Base-by-base conservation (phyloP, 2,329 filamentous ascomycete species). In the Phyllosticta citriasiana region DNA sequence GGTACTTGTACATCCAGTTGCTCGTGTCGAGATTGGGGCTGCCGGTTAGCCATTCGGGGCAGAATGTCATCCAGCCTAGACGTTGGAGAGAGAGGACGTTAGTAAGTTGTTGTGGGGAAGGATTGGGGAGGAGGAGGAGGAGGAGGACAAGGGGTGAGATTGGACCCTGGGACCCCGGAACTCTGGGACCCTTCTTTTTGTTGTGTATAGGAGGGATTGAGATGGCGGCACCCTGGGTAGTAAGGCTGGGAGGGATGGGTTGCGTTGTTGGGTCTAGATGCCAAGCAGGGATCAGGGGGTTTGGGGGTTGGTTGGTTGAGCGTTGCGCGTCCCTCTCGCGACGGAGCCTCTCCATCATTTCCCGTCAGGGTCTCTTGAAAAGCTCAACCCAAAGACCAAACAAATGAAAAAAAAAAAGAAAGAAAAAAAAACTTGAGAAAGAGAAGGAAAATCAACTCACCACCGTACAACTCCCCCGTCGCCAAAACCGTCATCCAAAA, bases 401-500 rank as follows among this genome's bases (percentile, higher is more conserved):
- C 3, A 12, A 2, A 4, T 5, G 51, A 50, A 59, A 19, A 50
- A 50, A 47, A 30, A 25, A 8, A 14, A 53, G 7, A 24, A 51
- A 25, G 8, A 55, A 52, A 33, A 24, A 19, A 47, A 24, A 2
- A n/a, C n/a, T n/a, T n/a, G n/a, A 30, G 19, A 8, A 14, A 53
- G 14, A 16, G 30, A 25, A 8, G 51, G 33, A 33, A 24, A 19
- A 47, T 16, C 2, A 22, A 61, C 74, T 71, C 66, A 76, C 77
- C 79, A 64, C 84, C 84, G 72, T 87, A 87, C 53, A 87, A 72
- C 71, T 87, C 84, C 10, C 76, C 83, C n/a, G 83, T 85, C 10
- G 84, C 84, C 52, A 87, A 71, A 14, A 82, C 75, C 24, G 77
- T 74, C 69, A 83, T 82, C 72, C 82, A 80, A 66, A 86, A 82